phyloP scores from a whole-genome alignment of 2,329 filamentous ascomycete genomes.

The Gliomastix tumulicola region DNA sequence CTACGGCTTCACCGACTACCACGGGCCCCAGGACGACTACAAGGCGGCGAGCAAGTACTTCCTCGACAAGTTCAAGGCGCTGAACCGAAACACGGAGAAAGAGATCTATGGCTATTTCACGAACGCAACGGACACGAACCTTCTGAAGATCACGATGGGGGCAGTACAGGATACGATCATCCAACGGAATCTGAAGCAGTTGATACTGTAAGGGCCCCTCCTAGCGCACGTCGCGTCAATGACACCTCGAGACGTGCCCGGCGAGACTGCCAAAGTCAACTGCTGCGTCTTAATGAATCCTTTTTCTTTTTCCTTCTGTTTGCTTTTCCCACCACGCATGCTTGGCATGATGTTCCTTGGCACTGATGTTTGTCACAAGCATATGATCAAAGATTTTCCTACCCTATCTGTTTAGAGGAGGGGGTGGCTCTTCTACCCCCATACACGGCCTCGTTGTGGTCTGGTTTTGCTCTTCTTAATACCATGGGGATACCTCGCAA shows the following conservation, averaged over 20 bases:
- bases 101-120: conserved; percentile 58
- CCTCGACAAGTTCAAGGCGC: conserved; percentile 69
- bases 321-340: background rate
- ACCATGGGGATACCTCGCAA: no score
- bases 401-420: background rate
- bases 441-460: no score
- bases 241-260: conserved; percentile 1
- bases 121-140: conserved; percentile 60
- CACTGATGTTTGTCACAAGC: no score
- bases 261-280: background rate
- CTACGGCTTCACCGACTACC: conserved; percentile 73
- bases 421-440: no score
- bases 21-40: conserved; percentile 62
- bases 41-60: conserved; percentile 76
- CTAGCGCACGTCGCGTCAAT: background rate
- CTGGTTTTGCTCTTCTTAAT: no score
- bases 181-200: conserved; percentile 72
- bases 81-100: conserved; percentile 63
- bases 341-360: no score
- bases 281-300: background rate
- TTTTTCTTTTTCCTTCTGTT: background rate
- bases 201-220: conserved; percentile 38
- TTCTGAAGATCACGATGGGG: conserved; percentile 80
- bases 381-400: no score
- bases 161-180: conserved; percentile 86